phyloP scores from a whole-genome alignment of 305 asterid genomes.

The Plantago coronopus region DNA sequence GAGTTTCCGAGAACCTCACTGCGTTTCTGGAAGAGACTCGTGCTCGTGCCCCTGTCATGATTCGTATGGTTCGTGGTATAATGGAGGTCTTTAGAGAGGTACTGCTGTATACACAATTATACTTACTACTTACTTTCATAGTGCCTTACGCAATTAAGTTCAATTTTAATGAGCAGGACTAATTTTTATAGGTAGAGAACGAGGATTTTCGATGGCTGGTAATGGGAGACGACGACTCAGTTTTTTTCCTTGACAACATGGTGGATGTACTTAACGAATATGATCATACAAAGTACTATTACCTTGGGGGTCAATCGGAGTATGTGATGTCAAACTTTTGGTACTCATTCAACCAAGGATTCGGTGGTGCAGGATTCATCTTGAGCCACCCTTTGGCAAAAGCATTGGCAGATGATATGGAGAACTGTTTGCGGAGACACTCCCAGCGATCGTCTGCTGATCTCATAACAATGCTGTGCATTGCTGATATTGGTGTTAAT shows the following conservation, averaged over 20 bases:
- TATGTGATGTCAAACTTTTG: slow-evolving; percentile 36
- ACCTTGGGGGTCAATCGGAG: slow-evolving; percentile 57
- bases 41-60: slow-evolving; percentile 22
- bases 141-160: no score
- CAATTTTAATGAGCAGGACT: no score
- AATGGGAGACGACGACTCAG: slow-evolving; percentile 70
- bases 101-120: no score
- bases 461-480: slow-evolving; percentile 42
- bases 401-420: slow-evolving; percentile 40
- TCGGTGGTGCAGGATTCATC: slow-evolving; percentile 67
- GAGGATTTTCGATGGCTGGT: slow-evolving; percentile 47
- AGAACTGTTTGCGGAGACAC: slow-evolving; percentile 42
- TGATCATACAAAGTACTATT: slow-evolving; percentile 42
- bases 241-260: slow-evolving; percentile 49
- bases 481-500: slow-evolving; percentile 59
- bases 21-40: slow-evolving; percentile 26
- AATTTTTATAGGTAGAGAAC: slow-evolving; percentile 10
- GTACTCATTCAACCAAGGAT: slow-evolving; percentile 49
- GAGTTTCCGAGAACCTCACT: slow-evolving; percentile 35
- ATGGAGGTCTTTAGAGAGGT: slow-evolving; percentile 44
- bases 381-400: slow-evolving; percentile 48
- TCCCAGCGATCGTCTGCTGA: slow-evolving; percentile 42
- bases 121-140: no score
- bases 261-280: slow-evolving; percentile 34
- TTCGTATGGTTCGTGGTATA: slow-evolving; percentile 49